phyloP scores from a whole-genome alignment of 2,329 filamentous ascomycete species.

The Penicillium rolfsii region DNA sequence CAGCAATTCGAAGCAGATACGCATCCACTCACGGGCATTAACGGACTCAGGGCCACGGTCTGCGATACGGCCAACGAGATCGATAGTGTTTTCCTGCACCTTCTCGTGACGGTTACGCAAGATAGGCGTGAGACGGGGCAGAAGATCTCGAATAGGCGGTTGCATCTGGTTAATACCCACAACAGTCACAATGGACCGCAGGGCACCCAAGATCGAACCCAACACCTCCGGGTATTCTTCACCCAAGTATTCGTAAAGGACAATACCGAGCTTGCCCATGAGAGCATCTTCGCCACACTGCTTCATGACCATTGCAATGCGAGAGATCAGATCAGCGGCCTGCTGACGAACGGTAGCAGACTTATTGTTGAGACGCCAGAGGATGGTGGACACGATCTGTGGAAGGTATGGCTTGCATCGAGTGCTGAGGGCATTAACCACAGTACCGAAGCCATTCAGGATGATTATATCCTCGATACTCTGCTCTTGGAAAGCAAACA shows the following conservation, averaged over 20 bases:
- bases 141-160: slow-evolving; percentile 91
- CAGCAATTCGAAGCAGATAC: slow-evolving; percentile 97
- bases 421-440: slow-evolving; percentile 90
- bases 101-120: slow-evolving; percentile 98
- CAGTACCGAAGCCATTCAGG: slow-evolving; percentile 95
- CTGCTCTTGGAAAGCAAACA: slow-evolving; percentile 97
- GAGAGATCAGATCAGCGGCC: slow-evolving; percentile 92
- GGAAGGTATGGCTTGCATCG: slow-evolving; percentile 95
- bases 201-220: slow-evolving; percentile 90
- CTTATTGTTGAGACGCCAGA: slow-evolving; percentile 98
- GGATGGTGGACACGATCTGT: slow-evolving; percentile 94
- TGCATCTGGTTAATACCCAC: slow-evolving; percentile 99
- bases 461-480: slow-evolving; percentile 95
- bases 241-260: slow-evolving; percentile 96
- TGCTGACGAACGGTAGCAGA: slow-evolving; percentile 95
- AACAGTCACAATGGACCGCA: slow-evolving; percentile 95
- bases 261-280: slow-evolving; percentile 91
- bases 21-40: slow-evolving; percentile 98
- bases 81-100: slow-evolving; percentile 98
- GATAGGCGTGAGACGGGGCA: slow-evolving; percentile 95
- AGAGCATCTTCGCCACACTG: slow-evolving; percentile 95
- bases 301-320: slow-evolving; percentile 98
- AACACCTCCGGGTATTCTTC: slow-evolving; percentile 98
- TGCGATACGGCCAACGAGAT: slow-evolving; percentile 95
- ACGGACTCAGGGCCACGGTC: slow-evolving; percentile 96